Evolutionary conservation across 257 asterid species (phyloP), one percentile per base, ranked within the genome.

Genomic region (Fraxinus cuspidata): DNA sequence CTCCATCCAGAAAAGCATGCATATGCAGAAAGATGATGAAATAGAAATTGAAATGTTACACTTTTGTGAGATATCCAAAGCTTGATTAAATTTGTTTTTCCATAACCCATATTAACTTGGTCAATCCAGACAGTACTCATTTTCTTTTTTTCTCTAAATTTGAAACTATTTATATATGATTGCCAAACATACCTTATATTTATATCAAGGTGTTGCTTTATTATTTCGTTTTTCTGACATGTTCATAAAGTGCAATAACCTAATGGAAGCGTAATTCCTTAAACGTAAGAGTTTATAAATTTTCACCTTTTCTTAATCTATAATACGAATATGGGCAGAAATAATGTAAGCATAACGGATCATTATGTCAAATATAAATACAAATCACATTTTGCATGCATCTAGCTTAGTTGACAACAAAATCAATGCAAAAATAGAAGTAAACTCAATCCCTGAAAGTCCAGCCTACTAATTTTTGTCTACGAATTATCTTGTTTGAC

Each of bases 351-450:
- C 40, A 75, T 18, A 21, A 32, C 3, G 47, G 77, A 69, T 31
- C 34, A 3, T 31, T 31, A 31, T 3, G 34, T 31, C 34, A 31
- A 31, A 31, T 56, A 73, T 23, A 70, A 38, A 38, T 38, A 38
- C 13, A 38, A 40, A 10, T 40, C 47, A 11, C 47, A 40, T 40
- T 10, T 40, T 4, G 65, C 68, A 70, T 25, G 13, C 28, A 40
- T 63, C 34, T 3, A 67, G 82, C 44, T 47, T 68, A 31, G 32
- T 37, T 42, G 71, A 67, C 12, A 70, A 69, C 70, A 35, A 44
- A 47, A 71, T 49, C 37, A 56, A 28, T 68, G 63, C 72, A 67
- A 72, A 34, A 44, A 28, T 63, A 37, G 65, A 21, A 49, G 23
- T 10, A 37, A 71, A 53, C 23, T 64, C 28, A 71, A 29, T 58